Base-by-base conservation (phyloP, 129 eudicot genomes). In the Scalesia atractyloides region DNA sequence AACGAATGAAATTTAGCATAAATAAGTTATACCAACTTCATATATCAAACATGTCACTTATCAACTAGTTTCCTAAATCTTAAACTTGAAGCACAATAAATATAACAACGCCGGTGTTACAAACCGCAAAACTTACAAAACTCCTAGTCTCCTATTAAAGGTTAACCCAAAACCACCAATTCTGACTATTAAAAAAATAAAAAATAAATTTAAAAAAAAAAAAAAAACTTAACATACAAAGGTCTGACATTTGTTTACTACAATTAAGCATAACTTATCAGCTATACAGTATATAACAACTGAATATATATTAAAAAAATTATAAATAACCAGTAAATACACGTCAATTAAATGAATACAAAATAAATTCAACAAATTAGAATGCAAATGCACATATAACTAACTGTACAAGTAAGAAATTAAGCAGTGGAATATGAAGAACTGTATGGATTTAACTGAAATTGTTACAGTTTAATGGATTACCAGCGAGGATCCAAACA, bases 401-500 rank as follows among this genome's bases (percentile, higher is more conserved):
- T 22, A 26, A 26, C 3, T 3, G 0, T 3, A 30, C 49, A 60
- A 19, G 60, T 41, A 10, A 46, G 19, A 26, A 54, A 39, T 53
- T 24, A 24, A 68, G 65, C n/a, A 57, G 62, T 24, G 24, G 10
- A 24, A 36, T n/a, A 65, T 5, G 17, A 17, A 64, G 15, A 36
- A 8, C 30, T 24, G 2, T 1, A 24, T 24, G 30, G 30, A 24
- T 24, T 17, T n/a, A 22, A 70, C 17, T 56, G 69, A 24, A 70
- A 48, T 2, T 33, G 0, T 34, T 3, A 19, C 7, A 73, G 41
- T 36, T 17, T 44, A 54, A 56, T 20, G 4, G 33, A 57, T 17
- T 79, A 92, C 98, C 96, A 0, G 98, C 82, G 17, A 89, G 64
- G 74, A 92, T 83, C 95, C 95, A 89, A 13, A 86, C 72, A 51